Conservation (phyloP, 768 basidiomycete species). For the Strobilomyces confusus region DNA sequence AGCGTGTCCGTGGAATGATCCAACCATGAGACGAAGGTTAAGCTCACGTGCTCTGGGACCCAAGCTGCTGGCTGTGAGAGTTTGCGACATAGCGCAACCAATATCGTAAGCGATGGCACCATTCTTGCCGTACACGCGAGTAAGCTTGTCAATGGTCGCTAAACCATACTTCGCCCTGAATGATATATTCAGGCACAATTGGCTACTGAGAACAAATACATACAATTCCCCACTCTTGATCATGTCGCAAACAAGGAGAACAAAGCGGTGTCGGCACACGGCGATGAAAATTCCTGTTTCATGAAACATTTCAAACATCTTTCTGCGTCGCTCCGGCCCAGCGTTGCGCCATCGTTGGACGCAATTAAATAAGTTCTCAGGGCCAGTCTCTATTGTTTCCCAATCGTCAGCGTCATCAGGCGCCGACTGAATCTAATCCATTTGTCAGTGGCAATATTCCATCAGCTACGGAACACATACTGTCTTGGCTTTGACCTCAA, state of each 20-base stretch:
- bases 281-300: too few relatives aligned
- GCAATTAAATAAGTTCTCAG: too few relatives aligned
- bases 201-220: background rate
- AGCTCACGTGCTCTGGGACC: background rate
- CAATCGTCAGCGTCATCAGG: too few relatives aligned
- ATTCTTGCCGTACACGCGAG: background rate
- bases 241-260: slow-evolving; percentile 9
- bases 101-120: background rate
- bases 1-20: slow-evolving; percentile 1
- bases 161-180: background rate
- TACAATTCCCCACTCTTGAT: slow-evolving; percentile 15
- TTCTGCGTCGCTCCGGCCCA: too few relatives aligned
- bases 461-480: too few relatives aligned
- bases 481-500: too few relatives aligned
- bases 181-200: background rate
- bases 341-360: too few relatives aligned
- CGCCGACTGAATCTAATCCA: too few relatives aligned
- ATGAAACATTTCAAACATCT: too few relatives aligned
- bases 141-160: background rate
- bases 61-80: background rate
- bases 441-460: too few relatives aligned
- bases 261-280: slow-evolving; percentile 9
- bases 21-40: background rate
- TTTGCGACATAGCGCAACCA: background rate
- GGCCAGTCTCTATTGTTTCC: too few relatives aligned